Base-by-base conservation (phyloP, 2,329 filamentous ascomycete genomes). In the Verticillium klebahnii region DNA sequence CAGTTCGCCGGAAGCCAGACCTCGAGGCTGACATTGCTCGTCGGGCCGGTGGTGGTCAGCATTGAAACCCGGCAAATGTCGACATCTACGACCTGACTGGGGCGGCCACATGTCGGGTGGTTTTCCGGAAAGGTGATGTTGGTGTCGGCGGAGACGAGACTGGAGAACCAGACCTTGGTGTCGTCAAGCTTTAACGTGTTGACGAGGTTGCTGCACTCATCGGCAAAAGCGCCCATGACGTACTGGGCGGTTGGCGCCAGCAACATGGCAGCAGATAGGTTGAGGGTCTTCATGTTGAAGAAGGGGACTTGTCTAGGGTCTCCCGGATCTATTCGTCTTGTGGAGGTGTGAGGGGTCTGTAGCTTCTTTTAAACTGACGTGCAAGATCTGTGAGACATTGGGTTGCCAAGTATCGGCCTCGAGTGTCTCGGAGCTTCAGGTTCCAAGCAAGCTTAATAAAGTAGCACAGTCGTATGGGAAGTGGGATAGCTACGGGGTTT, bases 1-100 rank as follows among this genome's bases (percentile, higher is more conserved):
- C 81, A 83, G 12, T 76, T 68, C 7, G 72, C 71, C 0, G 80
- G 80, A 19, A 82, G 68, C 80, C 80, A 82, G 1, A 78, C 69
- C 64, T 83, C 80, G 23, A 80, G 69, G 5, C 71, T 76, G 36
- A 83, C 77, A 40, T 77, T 75, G 31, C 79, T 80, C 34, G 71
- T 73, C 25, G 74, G 71, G 14, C 79, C 80, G 29, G 71, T 73
- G 39, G 73, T 71, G 19, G 73, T 65, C 7, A 65, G 66, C 56
- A 74, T 58, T 3, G 67, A 66, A 12, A 74, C 60, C 2, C 72
- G 72, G 55, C 72, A 74, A 17, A 74, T 36, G 57, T 72, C 68
- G 32, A 62, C 64, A 4, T 61, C 29, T 2, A 71, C 66, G 4
- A 62, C 55, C 54, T 70, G 67, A 9, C 61, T 63, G 17, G 66